Base-by-base conservation (phyloP, 805 yeast genomes). In the Kazachstania psychrophila region DNA sequence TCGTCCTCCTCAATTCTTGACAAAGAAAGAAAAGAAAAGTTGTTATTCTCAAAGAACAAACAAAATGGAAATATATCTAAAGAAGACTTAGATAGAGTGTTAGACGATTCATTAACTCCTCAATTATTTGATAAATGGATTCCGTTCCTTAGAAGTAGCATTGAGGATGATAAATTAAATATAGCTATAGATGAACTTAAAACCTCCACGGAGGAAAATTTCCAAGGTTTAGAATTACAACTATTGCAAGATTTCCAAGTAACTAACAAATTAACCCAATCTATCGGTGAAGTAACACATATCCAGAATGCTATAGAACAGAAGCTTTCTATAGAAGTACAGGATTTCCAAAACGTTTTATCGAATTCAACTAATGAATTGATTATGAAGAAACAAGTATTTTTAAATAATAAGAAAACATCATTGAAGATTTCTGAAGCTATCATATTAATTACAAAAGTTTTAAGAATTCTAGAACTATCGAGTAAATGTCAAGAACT, bases 401-500 rank as follows among this genome's bases (percentile, higher is more conserved):
- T 74, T 33, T 62, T 82, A 17, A 75, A 74, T 36, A 65, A 75
- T 41, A 80, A 79, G 47, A 78, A 77, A 45, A 72, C 80, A 6
- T 68, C 76, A 13, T 63, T 64, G 35, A 83, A 82, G 54, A 78
- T 89, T 42, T 72, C 73, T 36, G 85, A 82, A 46, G 79, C 95
- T 0, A 73, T 73, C 6, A 68, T 72, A 27, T 75, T 85, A 15
- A 73, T 89, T 24, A 75, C 72, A 37, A 69, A 77, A 34, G 81
- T 94, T 46, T 65, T 88, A 17, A 86, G 81, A 45, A 88, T 88
- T 8, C 67, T 89, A 38, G 95, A 88, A 51, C 71, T 82, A 47
- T 82, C 94, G 12, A 88, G 87, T 60, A 82, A 78, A 50, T 83
- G 87, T 33, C 85, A 86, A 53, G 88, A 83, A 27, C 65, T 88